Evolutionary conservation across 345 rosid species (phyloP).

Genomic region (Erucastrum elatum): DNA sequence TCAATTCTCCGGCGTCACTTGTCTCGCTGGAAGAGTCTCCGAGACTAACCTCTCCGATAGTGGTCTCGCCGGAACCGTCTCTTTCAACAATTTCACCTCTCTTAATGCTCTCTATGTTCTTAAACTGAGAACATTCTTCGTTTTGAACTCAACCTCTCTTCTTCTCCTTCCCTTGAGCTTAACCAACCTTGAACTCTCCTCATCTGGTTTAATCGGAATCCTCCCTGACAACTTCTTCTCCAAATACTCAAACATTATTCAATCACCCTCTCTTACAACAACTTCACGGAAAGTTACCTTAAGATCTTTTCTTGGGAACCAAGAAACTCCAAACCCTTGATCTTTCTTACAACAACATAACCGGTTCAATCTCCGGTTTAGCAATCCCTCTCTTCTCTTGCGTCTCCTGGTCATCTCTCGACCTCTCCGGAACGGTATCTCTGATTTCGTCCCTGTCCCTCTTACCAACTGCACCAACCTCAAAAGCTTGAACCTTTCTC

Average conservation of each 20-base stretch:
- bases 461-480: slow-evolving; percentile 78
- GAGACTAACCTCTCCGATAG: slow-evolving; percentile 65
- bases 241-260: slow-evolving; percentile 56
- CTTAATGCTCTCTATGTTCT: slow-evolving; percentile 61
- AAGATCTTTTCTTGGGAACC: slow-evolving; percentile 49
- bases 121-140: slow-evolving; percentile 58
- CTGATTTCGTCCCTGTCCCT: slow-evolving; percentile 56
- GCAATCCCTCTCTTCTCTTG: slow-evolving; percentile 46
- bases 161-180: slow-evolving; percentile 69
- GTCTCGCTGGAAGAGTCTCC: slow-evolving; percentile 63
- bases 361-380: slow-evolving; percentile 74
- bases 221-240: slow-evolving; percentile 65
- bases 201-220: slow-evolving; percentile 59
- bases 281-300: slow-evolving; percentile 63
- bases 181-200: slow-evolving; percentile 67
- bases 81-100: slow-evolving; percentile 57
- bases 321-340: slow-evolving; percentile 73
- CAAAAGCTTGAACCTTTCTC: slow-evolving; percentile 59
- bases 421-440: slow-evolving; percentile 66
- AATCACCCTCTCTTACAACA: slow-evolving; percentile 59
- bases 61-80: slow-evolving; percentile 53
- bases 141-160: slow-evolving; percentile 64
- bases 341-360: slow-evolving; percentile 77
- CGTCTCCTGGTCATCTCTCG: slow-evolving; percentile 61
- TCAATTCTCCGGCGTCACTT: slow-evolving; percentile 72